A percentile compares a stretch with the other conserved stretches of the same genome.
phyloP scores from a whole-genome alignment of 352 stramenopile genomes.

The Phytophthora citricola region DNA sequence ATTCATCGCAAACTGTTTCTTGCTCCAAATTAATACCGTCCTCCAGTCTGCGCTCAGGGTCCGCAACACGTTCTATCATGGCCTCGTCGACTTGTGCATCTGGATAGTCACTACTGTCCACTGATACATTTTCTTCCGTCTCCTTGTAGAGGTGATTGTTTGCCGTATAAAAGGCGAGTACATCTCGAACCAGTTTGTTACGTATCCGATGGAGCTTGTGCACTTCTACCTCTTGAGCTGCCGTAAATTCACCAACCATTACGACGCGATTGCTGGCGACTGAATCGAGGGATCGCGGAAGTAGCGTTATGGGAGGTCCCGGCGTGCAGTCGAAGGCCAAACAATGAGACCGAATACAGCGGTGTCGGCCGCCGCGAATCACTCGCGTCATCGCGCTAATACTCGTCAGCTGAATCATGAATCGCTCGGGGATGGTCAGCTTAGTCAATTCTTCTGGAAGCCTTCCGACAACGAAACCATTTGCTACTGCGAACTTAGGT shows the following conservation, averaged over 20 bases:
- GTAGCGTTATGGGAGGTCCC: not conserved
- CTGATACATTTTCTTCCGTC: not conserved
- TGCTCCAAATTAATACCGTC: not conserved
- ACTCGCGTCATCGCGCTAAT: slow-evolving; percentile 11
- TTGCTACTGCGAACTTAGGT: no score
- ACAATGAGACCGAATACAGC: slow-evolving; percentile 14
- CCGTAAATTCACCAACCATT: slow-evolving; percentile 9
- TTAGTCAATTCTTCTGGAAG: not conserved
- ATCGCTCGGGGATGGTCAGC: slow-evolving; percentile 5
- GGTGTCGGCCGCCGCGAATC: slow-evolving; percentile 8
- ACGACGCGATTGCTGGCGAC: slow-evolving; percentile 5
- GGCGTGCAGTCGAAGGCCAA: slow-evolving; percentile 11
- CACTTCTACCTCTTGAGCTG: not conserved
- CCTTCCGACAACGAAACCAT: slow-evolving; percentile 11
- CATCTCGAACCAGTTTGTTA: not conserved
- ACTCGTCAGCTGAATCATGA: slow-evolving; percentile 10
- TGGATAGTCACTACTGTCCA: slow-evolving; percentile 5
- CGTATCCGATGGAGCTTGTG: slow-evolving; percentile 11
- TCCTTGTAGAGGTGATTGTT: slow-evolving; percentile 7
- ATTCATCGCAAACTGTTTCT: not conserved
- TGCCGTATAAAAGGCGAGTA: slow-evolving; percentile 8
- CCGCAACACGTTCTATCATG: slow-evolving; percentile 2
- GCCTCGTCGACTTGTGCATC: not conserved
- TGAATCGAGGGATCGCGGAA: not conserved
- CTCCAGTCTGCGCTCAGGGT: not conserved